phyloP scores from a whole-genome alignment of 139 green algal genomes.

The Spirogloea muscicola region DNA sequence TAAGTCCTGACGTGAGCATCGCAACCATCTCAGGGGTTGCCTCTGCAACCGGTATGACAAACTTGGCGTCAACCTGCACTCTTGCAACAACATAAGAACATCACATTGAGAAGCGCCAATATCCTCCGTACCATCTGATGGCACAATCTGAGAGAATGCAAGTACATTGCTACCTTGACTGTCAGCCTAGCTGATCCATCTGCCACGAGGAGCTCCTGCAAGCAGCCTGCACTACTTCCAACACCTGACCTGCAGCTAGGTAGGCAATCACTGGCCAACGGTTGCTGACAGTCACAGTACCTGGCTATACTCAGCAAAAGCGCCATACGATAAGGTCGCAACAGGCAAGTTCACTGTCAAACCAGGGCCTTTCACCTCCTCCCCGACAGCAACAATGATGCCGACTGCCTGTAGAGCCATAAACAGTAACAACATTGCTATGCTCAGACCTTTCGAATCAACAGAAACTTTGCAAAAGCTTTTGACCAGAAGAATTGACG shows the following conservation, averaged over 20 bases:
- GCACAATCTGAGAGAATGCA: no score
- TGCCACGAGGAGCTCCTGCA: no score
- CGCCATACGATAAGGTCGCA: conserved; percentile 37
- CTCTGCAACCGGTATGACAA: conserved; percentile 54
- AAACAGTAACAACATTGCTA: background rate
- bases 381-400: conserved; percentile 17
- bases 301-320: conserved; percentile 42
- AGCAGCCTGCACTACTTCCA: no score
- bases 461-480: conserved; percentile 4
- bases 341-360: conserved; percentile 16
- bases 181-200: no score
- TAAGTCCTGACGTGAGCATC: conserved; percentile 78
- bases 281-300: conserved; percentile 24
- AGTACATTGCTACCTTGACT: no score
- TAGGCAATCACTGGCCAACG: no score
- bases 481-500: background rate
- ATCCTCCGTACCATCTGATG: no score
- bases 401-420: conserved; percentile 14
- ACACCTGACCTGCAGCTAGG: no score
- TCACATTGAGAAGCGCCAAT: no score
- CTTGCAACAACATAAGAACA: conserved; percentile 9
- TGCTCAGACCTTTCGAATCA: background rate
- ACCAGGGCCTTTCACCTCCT: conserved; percentile 6
- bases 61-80: conserved; percentile 32
- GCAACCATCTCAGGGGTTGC: conserved; percentile 67